A percentile compares a stretch with the other conserved stretches of the same genome.
These are phyloP conservation scores for Cicer arietinum DNA, from an alignment of 306 rosid genomes.

Conservation along the genomic window DNA sequence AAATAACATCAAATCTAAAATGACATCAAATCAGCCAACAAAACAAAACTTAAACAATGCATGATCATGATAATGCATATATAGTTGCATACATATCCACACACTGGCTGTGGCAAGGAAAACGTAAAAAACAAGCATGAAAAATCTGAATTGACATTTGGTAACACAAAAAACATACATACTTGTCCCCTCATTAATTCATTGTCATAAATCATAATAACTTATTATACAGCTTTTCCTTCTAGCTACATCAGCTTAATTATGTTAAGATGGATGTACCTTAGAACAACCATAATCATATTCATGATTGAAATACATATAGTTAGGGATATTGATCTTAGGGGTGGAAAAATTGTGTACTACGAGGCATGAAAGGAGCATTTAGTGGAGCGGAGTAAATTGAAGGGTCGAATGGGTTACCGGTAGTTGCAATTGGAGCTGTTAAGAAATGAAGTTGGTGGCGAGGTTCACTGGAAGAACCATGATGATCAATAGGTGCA, in stretches of 20 bases:
- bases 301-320: constrained; percentile 10
- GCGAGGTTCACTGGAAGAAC: constrained; percentile 54
- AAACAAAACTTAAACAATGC: neutral
- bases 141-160: constrained; percentile 59
- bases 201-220: constrained; percentile 35
- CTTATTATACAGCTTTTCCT: constrained; percentile 37
- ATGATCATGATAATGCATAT: neutral
- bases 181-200: neutral
- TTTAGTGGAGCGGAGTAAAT: constrained; percentile 81
- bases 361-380: constrained; percentile 87
- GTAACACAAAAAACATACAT: constrained; percentile 43
- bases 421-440: constrained; percentile 40
- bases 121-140: constrained; percentile 38
- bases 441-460: constrained; percentile 47
- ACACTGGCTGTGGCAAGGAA: constrained; percentile 36
- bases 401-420: constrained; percentile 61
- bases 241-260: constrained; percentile 43
- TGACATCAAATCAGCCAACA: neutral
- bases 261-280: constrained; percentile 44
- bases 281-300: constrained; percentile 32
- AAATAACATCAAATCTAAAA: constrained; percentile 31
- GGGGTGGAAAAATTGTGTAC: constrained; percentile 93
- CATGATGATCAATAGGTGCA: constrained; percentile 44
- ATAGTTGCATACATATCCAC: constrained; percentile 14
- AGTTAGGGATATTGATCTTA: constrained; percentile 58